Evolutionary conservation across 2,329 filamentous ascomycete genomes (phyloP), one percentile per base, ranked within the genome.

Genomic region (Penicillium sp.): DNA sequence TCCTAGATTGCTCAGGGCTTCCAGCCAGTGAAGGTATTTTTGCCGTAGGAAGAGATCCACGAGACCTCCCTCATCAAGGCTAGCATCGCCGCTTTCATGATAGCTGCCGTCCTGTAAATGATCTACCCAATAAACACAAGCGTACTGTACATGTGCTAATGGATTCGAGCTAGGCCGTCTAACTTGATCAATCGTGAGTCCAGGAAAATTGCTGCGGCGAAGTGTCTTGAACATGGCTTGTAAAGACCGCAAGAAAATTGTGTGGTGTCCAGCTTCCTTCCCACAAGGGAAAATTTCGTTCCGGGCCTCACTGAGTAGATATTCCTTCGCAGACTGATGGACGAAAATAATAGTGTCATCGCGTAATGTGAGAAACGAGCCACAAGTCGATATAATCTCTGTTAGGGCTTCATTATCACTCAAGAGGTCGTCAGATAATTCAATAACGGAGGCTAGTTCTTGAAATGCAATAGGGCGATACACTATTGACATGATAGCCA

Each of bases 191-290:
- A 72, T 65, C 0, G 44, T 43, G 28, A 51, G 45, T 40, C 67
- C 66, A 10, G 61, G 61, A n/a, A 57, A 25, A 0, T 30, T 70
- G 38, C 80, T 66, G 0, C 69, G 68, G n/a, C 48, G 47, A 1
- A 80, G 64, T 0, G 50, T 66, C 9, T 51, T 38, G 0, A 50
- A 65, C 17, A 78, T 61, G 3, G 58, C 47, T 19, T 69, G 5
- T 1, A 79, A 50, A 6, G 75, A 79, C n/a, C 58, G 62, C 2
- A 50, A 63, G 42, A 75, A 70, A 9, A 79, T 68, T 0, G 0
- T 5, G 14, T 62, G 38, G 49, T 78, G 73, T 35, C 6, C 26
- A 35, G 35, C 26, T 31, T 52, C 25, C 2, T 38, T 40, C 3
- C 71, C 68, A 30, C 22, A 47, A 9, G 69, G 64, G 38, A 75